Evolutionary conservation across 306 rosid species (phyloP), one percentile per base, ranked within the genome.

Genomic region (Casuarina equisetifolia): DNA sequence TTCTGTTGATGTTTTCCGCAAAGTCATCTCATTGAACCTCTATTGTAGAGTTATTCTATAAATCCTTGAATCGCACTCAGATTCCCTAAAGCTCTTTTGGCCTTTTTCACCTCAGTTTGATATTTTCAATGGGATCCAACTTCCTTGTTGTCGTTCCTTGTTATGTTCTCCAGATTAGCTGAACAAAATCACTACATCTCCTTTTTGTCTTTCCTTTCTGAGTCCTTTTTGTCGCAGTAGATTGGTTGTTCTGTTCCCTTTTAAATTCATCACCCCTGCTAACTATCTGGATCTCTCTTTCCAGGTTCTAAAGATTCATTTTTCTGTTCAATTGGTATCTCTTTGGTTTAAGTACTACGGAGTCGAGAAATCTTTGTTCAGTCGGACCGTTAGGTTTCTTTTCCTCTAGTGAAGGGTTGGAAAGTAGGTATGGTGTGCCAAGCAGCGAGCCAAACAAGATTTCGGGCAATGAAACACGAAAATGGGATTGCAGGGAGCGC

Each of bases 371-470:
- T 42, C 61, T 32, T 57, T 81, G 76, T 75, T 62, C 75, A 83
- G 52, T 66, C 82, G 86, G 85, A 58, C 88, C 79, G 75, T 85
- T 72, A 81, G 74, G 78, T 45, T 69, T 38, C 43, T 70, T 66
- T 69, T 76, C 72, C 80, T 74, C 55, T 80, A 79, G 84, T 75
- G 73, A 87, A 86, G 91, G 88, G 90, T 80, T 76, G 82, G 84
- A 87, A 80, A 82, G 90, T 96, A 96, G 99, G 92, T 86, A 92
- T 96, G 99, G 99, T 92, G 82, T 79, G 97, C 96, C 99, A 96
- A 96, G 96, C 99, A 84, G 99, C 99, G 49, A 83, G 93, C 80
- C 97, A 96, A 87, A 96, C 99, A 80, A 96, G 90, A 96, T 96
- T 96, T 90, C 91, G 99, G 87, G 97, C 99, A 82, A 90, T 89